Evolutionary conservation across 2,329 filamentous ascomycete genomes (phyloP).

Genomic region (Sporothrix luriei): DNA sequence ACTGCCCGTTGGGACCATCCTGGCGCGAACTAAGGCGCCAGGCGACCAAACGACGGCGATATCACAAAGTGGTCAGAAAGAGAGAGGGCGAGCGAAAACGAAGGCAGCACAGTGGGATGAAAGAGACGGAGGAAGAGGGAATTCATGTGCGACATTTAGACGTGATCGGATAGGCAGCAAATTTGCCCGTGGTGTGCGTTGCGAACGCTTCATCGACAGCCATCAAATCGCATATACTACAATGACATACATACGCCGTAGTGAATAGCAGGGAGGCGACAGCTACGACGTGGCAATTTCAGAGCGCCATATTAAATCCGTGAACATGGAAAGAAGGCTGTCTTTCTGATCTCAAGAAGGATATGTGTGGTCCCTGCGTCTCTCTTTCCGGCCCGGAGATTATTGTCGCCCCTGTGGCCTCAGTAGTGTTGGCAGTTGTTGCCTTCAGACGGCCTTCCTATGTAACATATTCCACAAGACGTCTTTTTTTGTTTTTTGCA

Average conservation of each 20-base stretch:
- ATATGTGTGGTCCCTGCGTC: background rate
- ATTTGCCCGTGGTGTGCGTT: too few relatives aligned
- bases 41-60: constrained; percentile 7
- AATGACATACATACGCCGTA: background rate
- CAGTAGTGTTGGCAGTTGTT: too few relatives aligned
- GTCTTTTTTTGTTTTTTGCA: too few relatives aligned
- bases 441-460: too few relatives aligned
- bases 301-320: background rate
- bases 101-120: background rate
- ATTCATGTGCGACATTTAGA: background rate
- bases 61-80: constrained; percentile 1
- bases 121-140: background rate
- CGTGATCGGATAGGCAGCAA: background rate
- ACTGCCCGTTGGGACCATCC: background rate
- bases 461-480: too few relatives aligned
- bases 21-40: constrained; percentile 15
- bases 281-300: background rate
- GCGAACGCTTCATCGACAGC: too few relatives aligned
- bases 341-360: background rate
- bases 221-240: background rate
- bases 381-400: too few relatives aligned
- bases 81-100: background rate
- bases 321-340: background rate
- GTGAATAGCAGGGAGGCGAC: background rate
- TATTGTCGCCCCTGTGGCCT: too few relatives aligned